Evolutionary conservation across 2,329 filamentous ascomycete species (phyloP).

Genomic region (Fusarium domesticum): DNA sequence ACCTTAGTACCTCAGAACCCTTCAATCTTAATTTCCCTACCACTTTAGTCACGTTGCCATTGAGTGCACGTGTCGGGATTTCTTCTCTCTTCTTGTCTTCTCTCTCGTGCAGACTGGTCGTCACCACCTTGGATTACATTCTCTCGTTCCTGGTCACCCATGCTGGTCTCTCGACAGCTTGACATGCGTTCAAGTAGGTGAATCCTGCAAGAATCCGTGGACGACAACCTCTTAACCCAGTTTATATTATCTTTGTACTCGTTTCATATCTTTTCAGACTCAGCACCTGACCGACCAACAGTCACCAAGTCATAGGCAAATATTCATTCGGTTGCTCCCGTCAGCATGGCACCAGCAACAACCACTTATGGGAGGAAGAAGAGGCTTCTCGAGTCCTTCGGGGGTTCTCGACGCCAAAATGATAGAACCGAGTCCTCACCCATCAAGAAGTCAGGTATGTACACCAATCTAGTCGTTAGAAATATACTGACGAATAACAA

Average conservation of each 20-base stretch:
- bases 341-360: conserved; percentile 27
- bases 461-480: not conserved
- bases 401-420: conserved; percentile 28
- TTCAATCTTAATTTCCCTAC: not conserved
- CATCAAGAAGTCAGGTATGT: conserved; percentile 19
- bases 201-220: no score
- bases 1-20: not conserved
- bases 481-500: not conserved
- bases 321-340: not conserved
- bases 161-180: no score
- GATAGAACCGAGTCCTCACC: conserved; percentile 13
- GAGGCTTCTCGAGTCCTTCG: conserved; percentile 28
- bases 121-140: not conserved
- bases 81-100: not conserved
- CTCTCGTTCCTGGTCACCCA: not conserved
- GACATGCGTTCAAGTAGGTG: no score
- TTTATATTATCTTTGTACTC: no score
- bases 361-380: conserved; percentile 33
- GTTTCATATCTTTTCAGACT: no score
- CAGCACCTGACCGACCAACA: no score
- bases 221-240: no score
- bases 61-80: not conserved
- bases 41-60: not conserved
- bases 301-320: not conserved
- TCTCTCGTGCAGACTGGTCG: not conserved